Evolutionary conservation across 345 rosid genomes (phyloP), one percentile per base, ranked within the genome.

Genomic region (Citrus unshiu): DNA sequence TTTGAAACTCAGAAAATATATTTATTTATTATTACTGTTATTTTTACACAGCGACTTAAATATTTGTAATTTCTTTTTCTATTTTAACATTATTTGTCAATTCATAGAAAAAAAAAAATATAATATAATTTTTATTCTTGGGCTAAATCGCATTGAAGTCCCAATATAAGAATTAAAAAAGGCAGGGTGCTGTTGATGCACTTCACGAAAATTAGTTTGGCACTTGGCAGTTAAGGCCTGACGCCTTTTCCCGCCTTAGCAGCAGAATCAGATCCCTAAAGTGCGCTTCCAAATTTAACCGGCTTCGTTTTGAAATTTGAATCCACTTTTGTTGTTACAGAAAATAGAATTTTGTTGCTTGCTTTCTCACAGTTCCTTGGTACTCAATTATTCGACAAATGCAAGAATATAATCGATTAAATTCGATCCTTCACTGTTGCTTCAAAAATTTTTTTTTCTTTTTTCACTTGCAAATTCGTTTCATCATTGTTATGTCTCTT

Each of bases 161-260:
- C 19, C 0, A 16, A 5, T 18, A 54, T 54, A 54, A 5, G 22
- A 18, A 54, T 54, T 54, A 0, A 54, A 54, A 19, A 54, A 1
- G 58, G 58, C 22, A 2, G 22, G 22, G 22, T 13, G 4, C 51
- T 2, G 4, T 13, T 35, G 30, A 57, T n/a, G 16, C 57, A 21
- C 2, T 7, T 6, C 14, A 1, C 4, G 58, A 10, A 27, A 43
- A 74, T 24, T 6, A 40, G 35, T 43, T 43, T 19, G 67, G 27
- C 77, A 43, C 9, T 18, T 40, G 39, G 35, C 35, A 25, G 77
- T 43, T 62, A 30, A 1, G 35, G 58, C 4, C 5, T 9, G 68
- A 39, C 16, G 18, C 3, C 64, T 77, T 76, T 77, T 77, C 78
- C 81, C 78, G 78, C 84, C 40, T 1, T 4, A 35, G 35, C 37